Base-by-base conservation (phyloP, 306 rosid species). In the Prunus campanulata region DNA sequence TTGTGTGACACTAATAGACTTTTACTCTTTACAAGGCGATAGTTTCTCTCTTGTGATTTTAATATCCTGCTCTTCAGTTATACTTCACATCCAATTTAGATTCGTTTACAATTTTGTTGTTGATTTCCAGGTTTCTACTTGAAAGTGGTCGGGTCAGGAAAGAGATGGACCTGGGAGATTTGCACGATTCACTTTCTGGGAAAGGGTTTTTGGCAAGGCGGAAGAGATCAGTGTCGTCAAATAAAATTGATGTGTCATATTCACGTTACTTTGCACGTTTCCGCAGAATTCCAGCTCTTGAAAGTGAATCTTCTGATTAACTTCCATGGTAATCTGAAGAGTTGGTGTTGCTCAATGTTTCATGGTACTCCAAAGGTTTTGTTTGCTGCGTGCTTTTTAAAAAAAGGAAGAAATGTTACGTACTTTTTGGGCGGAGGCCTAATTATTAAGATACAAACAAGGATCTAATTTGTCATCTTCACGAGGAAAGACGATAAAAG, bases 161-260 rank as follows among this genome's bases (percentile, higher is more conserved):
- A 81, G 88, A 92, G 25, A 84, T 88, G 90, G 77, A 82, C 84
- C 81, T 89, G 92, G 98, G 97, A 60, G 77, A 83, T 84, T 85
- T 95, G 68, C 84, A 81, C 62, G 90, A 86, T 75, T 88, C 97
- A 32, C 81, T 92, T 79, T 83, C 91, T 72, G 93, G 88, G n/a
- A 83, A 74, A 42, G 97, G 97, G 4, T 92, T 95, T 84, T 61
- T 72, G 8, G 79, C 78, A 20, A 90, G 83, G 88, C 85, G 30
- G 62, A 92, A 82, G 81, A 87, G 98, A 86, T 95, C 96, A 1
- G 12, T 7, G 18, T 79, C 50, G 51, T 79, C 86, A 66, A 81
- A 86, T 76, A 95, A 68, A 85, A 75, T 75, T 59, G 84, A 71
- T 63, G 77, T 51, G 80, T 69, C 82, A 3, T 77, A 80, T 72